A percentile compares a stretch with the other conserved stretches of the same genome.
phyloP scores from a whole-genome alignment of 192 early-diverging fungal genomes.

The Endogone sp. region DNA sequence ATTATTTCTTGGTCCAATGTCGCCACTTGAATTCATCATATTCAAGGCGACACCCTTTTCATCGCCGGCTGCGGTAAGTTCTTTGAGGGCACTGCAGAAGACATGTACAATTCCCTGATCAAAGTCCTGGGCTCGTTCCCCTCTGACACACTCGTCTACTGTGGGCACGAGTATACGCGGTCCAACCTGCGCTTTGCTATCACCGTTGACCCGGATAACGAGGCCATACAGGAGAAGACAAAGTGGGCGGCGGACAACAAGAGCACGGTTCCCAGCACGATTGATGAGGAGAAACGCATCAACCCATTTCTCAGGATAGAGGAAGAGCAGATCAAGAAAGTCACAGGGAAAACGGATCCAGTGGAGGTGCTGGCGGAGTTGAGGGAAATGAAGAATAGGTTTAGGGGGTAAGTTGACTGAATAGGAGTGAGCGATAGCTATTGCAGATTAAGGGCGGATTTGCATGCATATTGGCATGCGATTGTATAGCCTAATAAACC shows the following conservation, averaged over 20 bases:
- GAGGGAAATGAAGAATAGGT: slow-evolving; percentile 73
- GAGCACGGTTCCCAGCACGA: slow-evolving; percentile 41
- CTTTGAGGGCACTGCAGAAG: slow-evolving; percentile 84
- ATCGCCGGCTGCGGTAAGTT: slow-evolving; percentile 81
- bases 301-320: slow-evolving; percentile 24
- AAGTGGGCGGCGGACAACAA: slow-evolving; percentile 17
- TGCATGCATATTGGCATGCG: too few species aligned
- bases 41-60: slow-evolving; percentile 28
- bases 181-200: slow-evolving; percentile 46
- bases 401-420: too few species aligned
- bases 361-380: slow-evolving; percentile 76
- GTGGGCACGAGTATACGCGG: slow-evolving; percentile 91
- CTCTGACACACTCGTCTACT: slow-evolving; percentile 79
- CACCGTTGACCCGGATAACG: slow-evolving; percentile 25
- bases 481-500: too few species aligned
- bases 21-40: too few species aligned
- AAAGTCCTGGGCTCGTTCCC: slow-evolving; percentile 67
- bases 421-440: too few species aligned
- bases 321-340: slow-evolving; percentile 5
- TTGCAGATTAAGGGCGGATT: too few species aligned
- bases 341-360: slow-evolving; percentile 55
- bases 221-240: slow-evolving; percentile 18
- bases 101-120: slow-evolving; percentile 82
- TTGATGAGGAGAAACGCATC: slow-evolving; percentile 23
- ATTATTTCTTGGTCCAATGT: too few species aligned